phyloP scores from a whole-genome alignment of 2,329 filamentous ascomycete genomes.

The Stagonosporopsis rhizophila region DNA sequence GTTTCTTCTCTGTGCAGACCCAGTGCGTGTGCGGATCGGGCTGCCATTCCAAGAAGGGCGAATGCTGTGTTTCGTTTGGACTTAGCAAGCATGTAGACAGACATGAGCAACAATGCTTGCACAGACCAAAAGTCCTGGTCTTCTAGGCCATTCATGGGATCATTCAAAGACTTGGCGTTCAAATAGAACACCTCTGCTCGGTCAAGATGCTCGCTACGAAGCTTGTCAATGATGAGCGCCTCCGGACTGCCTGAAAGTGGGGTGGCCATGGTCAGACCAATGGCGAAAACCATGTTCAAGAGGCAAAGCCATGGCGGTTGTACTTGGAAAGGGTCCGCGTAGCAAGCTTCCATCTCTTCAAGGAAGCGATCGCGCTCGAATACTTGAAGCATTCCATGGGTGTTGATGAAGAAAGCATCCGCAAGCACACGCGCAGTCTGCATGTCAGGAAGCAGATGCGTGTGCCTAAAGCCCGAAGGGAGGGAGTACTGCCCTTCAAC shows the following conservation, averaged over 20 bases:
- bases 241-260: constrained; percentile 60
- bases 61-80: constrained; percentile 70
- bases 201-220: constrained; percentile 58
- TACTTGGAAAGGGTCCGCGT: constrained; percentile 60
- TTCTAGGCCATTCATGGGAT: constrained; percentile 61
- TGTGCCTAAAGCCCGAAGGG: constrained; percentile 55
- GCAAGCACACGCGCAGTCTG: constrained; percentile 63
- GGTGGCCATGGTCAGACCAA: constrained; percentile 66
- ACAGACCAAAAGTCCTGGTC: constrained; percentile 71
- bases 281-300: constrained; percentile 68
- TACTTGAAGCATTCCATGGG: constrained; percentile 66
- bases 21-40: constrained; percentile 67
- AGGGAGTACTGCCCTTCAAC: constrained; percentile 62
- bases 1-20: constrained; percentile 69
- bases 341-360: constrained; percentile 60
- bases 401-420: constrained; percentile 69
- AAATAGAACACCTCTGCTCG: constrained; percentile 69
- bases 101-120: constrained; percentile 69
- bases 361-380: constrained; percentile 63
- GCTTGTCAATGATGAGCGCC: constrained; percentile 58
- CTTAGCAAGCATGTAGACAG: constrained; percentile 67
- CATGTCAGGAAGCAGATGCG: constrained; percentile 63
- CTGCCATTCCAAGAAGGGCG: constrained; percentile 67
- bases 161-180: constrained; percentile 62
- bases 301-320: constrained; percentile 64